A percentile compares a stretch with the other conserved stretches of the same genome.
These are phyloP conservation scores for Adenanthera pavonina DNA, from an alignment of 306 rosid genomes.

Conservation along the genomic window DNA sequence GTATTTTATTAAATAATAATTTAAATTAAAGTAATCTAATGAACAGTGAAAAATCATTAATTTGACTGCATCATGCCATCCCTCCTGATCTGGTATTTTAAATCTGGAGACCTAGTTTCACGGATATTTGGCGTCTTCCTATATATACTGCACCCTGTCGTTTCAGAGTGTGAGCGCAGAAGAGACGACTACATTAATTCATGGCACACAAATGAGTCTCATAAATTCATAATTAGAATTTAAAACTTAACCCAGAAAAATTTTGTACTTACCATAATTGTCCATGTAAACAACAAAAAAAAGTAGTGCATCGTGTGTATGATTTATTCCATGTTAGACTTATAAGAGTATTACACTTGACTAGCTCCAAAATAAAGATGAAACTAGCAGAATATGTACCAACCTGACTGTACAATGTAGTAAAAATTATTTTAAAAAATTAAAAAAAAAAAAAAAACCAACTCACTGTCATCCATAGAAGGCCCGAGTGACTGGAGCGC, in stretches of 20 bases:
- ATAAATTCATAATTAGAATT: background rate
- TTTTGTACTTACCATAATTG: too few relatives aligned
- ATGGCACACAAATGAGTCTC: background rate
- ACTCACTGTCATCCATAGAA: background rate
- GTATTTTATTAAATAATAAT: background rate
- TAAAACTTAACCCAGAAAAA: too few relatives aligned
- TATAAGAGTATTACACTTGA: background rate
- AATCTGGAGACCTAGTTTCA: background rate
- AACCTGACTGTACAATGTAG: conserved; percentile 6
- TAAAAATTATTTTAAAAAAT: too few relatives aligned
- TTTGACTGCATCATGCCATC: background rate
- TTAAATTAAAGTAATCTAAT: background rate
- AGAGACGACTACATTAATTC: background rate
- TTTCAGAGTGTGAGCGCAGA: background rate
- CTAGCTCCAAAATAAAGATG: background rate
- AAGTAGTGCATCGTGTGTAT: background rate
- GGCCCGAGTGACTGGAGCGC: conserved; percentile 2
- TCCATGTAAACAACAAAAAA: background rate
- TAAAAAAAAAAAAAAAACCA: background rate
- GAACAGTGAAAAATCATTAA: background rate
- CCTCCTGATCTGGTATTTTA: background rate
- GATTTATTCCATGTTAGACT: background rate
- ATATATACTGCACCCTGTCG: too few relatives aligned
- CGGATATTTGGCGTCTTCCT: background rate
- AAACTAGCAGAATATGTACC: background rate